A percentile compares a stretch with the other conserved stretches of the same genome.
These are phyloP conservation scores for Crithidia thermophila DNA, from an alignment of 208 protist genomes.

Conservation along the genomic window DNA sequence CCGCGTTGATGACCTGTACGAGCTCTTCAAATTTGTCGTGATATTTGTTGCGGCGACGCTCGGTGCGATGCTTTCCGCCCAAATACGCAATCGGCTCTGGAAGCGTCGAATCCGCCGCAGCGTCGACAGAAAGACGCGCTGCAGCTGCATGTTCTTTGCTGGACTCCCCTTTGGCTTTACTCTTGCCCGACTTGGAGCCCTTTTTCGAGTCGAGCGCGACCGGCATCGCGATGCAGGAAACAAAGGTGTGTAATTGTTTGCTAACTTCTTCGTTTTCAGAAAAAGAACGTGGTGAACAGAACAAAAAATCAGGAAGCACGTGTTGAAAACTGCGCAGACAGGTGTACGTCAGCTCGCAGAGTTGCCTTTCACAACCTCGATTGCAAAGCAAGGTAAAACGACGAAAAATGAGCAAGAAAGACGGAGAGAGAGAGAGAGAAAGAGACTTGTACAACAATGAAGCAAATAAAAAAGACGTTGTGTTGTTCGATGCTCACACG, in stretches of 20 bases:
- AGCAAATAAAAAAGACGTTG: conserved; percentile 9
- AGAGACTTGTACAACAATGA: conserved; percentile 6
- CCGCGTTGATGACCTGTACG: conserved; percentile 26
- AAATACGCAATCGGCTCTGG: conserved; percentile 26
- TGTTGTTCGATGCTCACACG: too few relatives aligned
- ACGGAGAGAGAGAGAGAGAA: neutral
- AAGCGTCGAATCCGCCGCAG: neutral
- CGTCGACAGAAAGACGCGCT: too few relatives aligned
- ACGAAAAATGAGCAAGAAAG: conserved; percentile 5
- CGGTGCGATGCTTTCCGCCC: conserved; percentile 23
- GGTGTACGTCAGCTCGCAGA: too few relatives aligned
- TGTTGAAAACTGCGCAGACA: too few relatives aligned
- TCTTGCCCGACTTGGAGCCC: conserved; percentile 2
- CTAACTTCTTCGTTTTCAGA: too few relatives aligned
- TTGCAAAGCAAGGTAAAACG: too few relatives aligned
- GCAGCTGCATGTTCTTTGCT: neutral
- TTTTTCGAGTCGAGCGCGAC: too few relatives aligned
- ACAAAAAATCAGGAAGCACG: too few relatives aligned
- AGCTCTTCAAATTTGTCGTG: conserved; percentile 42
- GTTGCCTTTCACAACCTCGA: too few relatives aligned
- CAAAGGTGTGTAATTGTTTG: too few relatives aligned
- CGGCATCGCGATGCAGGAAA: too few relatives aligned
- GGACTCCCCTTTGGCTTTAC: neutral
- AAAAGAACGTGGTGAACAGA: too few relatives aligned
- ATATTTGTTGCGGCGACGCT: conserved; percentile 11